Evolutionary conservation across 192 early-diverging fungal genomes (phyloP), one percentile per base, ranked within the genome.

Genomic region (Coemansia sp.): DNA sequence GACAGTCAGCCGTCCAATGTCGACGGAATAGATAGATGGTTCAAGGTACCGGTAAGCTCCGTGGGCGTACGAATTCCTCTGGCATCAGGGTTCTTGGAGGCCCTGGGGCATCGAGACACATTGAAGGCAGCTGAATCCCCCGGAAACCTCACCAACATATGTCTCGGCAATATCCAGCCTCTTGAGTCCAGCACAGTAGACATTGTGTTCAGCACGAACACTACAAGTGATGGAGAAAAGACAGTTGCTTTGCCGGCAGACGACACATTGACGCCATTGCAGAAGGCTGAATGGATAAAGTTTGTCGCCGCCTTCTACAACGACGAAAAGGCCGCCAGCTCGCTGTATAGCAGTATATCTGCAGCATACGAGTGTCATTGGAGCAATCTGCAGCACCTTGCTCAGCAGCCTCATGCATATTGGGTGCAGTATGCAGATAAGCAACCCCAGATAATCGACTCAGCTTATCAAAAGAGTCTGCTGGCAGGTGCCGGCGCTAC

Each of bases 401-500:
- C 56, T 30, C 12, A 26, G 6, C 50, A 43, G 12, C 63, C 83
- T 6, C 80, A 88, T 47, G 85, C 84, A 6, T 76, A 76, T 36
- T 88, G 86, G 86, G 65, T 82, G 20, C 43, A 56, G 13, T 88
- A 84, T 55, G 46, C 62, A 5, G 79, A 78, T 16, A 39, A 51
- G 59, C 78, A 78, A 54, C 73, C 73, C 47, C 83, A 78, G 63
- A 43, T 64, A 6, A 43, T 88, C 20, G 74, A 70, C n/a, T 41
- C 59, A 16, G 76, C 81, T 0, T 63, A 68, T 44, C 87, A 83
- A 53, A 84, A 86, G 61, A 51, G 52, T 20, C 58, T 80, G 21
- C 64, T 91, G 50, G 80, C 84, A 3, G 57, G 28, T n/a, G 83
- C 87, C 54, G 87, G 87, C 19, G 86, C 86, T 47, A 82, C 75